Conservation (phyloP, 495 filamentous ascomycete species). For the Astrocystis sublimbata region DNA sequence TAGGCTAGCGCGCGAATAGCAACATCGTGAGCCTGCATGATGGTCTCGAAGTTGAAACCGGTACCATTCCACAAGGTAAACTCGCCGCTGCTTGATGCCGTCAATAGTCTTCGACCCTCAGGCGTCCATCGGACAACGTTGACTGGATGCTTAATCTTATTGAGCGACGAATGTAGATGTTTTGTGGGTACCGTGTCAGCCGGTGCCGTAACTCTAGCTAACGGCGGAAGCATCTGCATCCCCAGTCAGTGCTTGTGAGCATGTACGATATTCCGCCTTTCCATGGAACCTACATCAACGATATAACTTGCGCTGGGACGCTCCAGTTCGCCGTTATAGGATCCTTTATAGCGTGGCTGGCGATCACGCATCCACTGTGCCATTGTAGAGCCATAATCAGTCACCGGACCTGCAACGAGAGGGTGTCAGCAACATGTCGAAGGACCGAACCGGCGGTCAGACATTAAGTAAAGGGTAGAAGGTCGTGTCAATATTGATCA, state of each 20-base stretch:
- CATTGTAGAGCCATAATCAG: conserved; percentile 92
- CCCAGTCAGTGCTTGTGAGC: conserved; percentile 3
- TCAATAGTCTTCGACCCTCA: conserved; percentile 86
- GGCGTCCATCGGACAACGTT: conserved; percentile 98
- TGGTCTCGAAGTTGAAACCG: conserved; percentile 98
- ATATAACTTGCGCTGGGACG: conserved; percentile 85
- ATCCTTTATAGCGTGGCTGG: conserved; percentile 70
- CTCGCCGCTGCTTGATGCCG: conserved; percentile 92
- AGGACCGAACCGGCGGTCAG: neutral
- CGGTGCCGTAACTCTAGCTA: conserved; percentile 67
- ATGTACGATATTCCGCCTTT: neutral
- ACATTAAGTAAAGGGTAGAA: neutral
- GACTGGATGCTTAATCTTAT: conserved; percentile 96
- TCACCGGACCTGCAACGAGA: conserved; percentile 67
- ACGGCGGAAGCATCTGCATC: conserved; percentile 79
- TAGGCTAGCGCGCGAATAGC: conserved; percentile 86
- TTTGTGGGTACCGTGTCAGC: conserved; percentile 84
- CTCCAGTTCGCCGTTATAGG: conserved; percentile 69
- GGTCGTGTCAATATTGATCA: neutral
- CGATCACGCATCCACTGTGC: conserved; percentile 91
- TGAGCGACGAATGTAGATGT: conserved; percentile 90
- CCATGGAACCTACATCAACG: conserved; percentile 69
- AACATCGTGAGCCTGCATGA: conserved; percentile 95
- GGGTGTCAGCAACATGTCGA: conserved; percentile 24
- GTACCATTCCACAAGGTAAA: conserved; percentile 99